Base-by-base conservation (phyloP, 2,329 filamentous ascomycete species). In the Trichoderma asperellum region DNA sequence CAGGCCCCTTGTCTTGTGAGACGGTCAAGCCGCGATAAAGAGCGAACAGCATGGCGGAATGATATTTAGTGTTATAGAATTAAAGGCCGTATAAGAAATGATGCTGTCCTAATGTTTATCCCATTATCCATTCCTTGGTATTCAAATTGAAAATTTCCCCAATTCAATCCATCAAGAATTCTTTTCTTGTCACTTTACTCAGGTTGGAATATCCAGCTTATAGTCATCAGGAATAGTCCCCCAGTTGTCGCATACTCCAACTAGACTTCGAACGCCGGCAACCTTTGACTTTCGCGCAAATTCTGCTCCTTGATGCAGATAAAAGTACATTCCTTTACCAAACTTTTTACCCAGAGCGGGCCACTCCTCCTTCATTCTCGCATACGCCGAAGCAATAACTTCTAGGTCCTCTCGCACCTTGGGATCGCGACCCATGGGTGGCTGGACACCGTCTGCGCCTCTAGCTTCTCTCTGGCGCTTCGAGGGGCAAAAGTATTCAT, bases 161-260 rank as follows among this genome's bases (percentile, higher is more conserved):
- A 43, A 3, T n/a, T 16, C 40, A n/a, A 6, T 43, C 2, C 16
- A 4, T n/a, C 7, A 43, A n/a, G 8, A 14, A 6, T 6, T 18
- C 16, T 6, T 7, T 5, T 7, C 5, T n/a, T 2, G 2, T 18
- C 18, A 8, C 18, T n/a, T 43, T 2, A n/a, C 18, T 69, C 37
- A 59, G 21, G 0, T 29, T 35, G 55, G 61, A 43, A 67, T 61
- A 16, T n/a, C 35, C 14, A 70, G 64, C 14, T 69, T 60, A 34
- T 59, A 52, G 16, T 64, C 60, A 5, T 69, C 68, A n/a, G 62
- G 53, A 27, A 70, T 67, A 5, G 4, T 40, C 5, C 68, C 35
- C 74, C 74, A 76, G 47, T 57, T 72, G 8, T 72, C 72, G 40
- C 74, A 76, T 3, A 69, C 68, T 2, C 67, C 62, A 2, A 75